Base-by-base conservation (phyloP, 305 asterid species). In the Solanum aculeatissimum region DNA sequence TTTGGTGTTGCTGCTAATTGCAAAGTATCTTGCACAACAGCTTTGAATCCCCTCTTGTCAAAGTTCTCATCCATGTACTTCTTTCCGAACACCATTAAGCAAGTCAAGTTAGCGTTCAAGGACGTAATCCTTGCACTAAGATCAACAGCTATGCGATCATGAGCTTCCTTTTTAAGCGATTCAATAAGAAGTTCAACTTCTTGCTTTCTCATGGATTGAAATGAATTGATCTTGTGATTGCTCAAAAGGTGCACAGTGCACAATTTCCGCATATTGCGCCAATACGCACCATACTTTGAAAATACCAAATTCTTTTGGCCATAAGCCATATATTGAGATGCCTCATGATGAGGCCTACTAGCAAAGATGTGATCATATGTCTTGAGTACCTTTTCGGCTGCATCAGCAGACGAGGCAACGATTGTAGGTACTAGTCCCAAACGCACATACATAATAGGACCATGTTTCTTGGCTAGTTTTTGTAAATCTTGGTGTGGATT, bases 51-150 rank as follows among this genome's bases (percentile, higher is more conserved):
- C 83, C 87, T 87, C 85, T 89, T 92, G 35, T 88, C 90, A 2
- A 90, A 78, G 25, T 92, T 94, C 63, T 79, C 86, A 70, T 91
- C 91, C 72, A 85, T 89, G 7, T 91, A 92, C 88, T 91, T 91
- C 92, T 86, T 93, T 2, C 95, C 94, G 35, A 88, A 88, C 89
- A 93, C 89, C 94, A 92, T 91, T 86, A 88, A 77, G 68, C 92
- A 92, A 66, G 92, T 92, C 92, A 93, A 88, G 15, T 88, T 90
- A 5, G 89, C 88, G 0, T 86, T 74, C 18, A 91, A 81, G 1
- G 89, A 82, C 13, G 93, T 35, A 18, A 92, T 62, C 81, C 65
- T 89, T 2, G 89, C 87, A 11, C 93, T 90, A n/a, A 93, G 86
- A 87, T 92, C 93, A 15, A 93, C 90, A 3, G 29, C 83, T 7